Conservation (phyloP, 202 grass and related monocot species). For the Zizania palustris region DNA sequence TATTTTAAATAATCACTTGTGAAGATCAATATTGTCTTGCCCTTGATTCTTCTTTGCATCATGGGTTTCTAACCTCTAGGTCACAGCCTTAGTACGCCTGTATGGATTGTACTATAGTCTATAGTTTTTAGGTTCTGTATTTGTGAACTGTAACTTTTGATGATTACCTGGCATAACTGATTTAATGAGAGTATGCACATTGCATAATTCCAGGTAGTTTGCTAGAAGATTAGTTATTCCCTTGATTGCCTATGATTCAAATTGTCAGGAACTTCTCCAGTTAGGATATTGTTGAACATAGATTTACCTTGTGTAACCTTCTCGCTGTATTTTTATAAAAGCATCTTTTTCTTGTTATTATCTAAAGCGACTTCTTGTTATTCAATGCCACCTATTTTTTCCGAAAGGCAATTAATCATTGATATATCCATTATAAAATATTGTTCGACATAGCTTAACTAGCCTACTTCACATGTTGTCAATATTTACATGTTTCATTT, state of each 20-base stretch:
- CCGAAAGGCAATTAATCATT: background rate
- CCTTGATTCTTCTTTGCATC: background rate
- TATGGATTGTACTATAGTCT: background rate
- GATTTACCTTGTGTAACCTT: background rate
- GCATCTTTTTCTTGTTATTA: background rate
- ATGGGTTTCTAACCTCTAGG: background rate
- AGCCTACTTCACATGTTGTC: background rate
- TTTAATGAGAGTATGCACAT: background rate
- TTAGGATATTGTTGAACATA: background rate
- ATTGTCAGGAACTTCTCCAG: background rate
- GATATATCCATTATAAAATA: background rate
- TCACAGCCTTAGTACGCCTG: background rate
- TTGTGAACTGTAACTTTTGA: background rate
- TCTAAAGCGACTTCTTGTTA: background rate
- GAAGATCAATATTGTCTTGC: background rate
- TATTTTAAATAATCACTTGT: background rate
- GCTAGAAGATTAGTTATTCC: background rate
- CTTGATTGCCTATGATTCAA: constrained; percentile 5
- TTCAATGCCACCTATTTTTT: background rate
- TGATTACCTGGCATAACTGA: background rate
- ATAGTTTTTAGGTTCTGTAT: background rate
- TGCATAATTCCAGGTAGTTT: background rate
- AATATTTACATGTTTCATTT: background rate
- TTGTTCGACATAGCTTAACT: background rate
- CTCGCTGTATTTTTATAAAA: background rate